Base-by-base conservation (phyloP, 2,329 filamentous ascomycete genomes). In the Aureobasidium sp. region DNA sequence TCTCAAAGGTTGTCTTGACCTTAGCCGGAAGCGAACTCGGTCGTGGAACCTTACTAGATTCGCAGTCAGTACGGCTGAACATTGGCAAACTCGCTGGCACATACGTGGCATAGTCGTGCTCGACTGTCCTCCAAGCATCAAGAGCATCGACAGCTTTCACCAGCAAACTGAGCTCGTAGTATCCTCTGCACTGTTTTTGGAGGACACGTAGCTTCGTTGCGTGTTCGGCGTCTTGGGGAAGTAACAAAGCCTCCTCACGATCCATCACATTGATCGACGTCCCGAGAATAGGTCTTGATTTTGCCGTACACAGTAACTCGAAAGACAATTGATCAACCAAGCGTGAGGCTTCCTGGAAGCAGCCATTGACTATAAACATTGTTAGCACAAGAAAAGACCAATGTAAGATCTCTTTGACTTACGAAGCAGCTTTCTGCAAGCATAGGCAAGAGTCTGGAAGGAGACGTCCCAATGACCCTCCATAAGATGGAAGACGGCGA, bases 351-450 rank as follows among this genome's bases (percentile, higher is more conserved):
- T 84, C 84, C 36, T 77, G 75, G 49, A 87, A 75, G 63, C 77
- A 75, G 61, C 81, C 80, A 68, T 74, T 72, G 49, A 73, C 75
- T 77, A 56, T 17, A 31, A 62, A 39, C 47, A 41, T 15, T 22
- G 55, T 70, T 69, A 66, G 67, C 62, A 59, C 51, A 20, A 36
- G 27, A 51, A 52, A 12, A 42, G 51, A 25, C 44, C 34, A 52
- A 61, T 17, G 0, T 2, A 42, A 9, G 20, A 45, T 39, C 9
- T 47, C 15, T 37, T 11, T n/a, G 36, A 82, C 90, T 80, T 84
- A 95, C 91, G 82, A 51, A 96, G 81, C 70, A 97, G 91, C 64
- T 87, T 86, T 70, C 89, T 89, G 76, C 96, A 90, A n/a, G 92
- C 82, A 68, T 85, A 82, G 34, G 84, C 83, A 45, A 90, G 86